Conservation (phyloP, 345 rosid species). For the Limnanthes douglasii region DNA sequence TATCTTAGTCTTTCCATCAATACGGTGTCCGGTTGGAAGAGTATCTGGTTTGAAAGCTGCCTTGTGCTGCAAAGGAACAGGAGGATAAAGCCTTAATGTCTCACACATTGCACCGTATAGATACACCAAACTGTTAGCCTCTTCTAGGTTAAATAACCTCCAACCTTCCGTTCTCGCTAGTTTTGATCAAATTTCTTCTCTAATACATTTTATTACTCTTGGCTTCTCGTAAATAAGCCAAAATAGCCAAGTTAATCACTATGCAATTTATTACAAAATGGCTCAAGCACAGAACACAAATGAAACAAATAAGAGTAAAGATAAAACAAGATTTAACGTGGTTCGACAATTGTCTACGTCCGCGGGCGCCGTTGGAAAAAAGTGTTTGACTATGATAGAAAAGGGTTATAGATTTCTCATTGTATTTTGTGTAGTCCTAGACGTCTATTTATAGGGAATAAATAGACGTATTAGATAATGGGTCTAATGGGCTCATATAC, state of each 20-base stretch:
- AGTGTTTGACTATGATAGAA: too few relatives aligned
- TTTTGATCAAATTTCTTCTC: constrained; percentile 23
- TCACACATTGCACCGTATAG: constrained; percentile 16
- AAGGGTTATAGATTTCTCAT: too few relatives aligned
- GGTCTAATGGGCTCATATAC: too few relatives aligned
- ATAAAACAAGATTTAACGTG: too few relatives aligned
- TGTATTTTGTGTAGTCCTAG: too few relatives aligned
- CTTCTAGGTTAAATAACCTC: constrained; percentile 5
- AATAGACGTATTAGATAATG: too few relatives aligned
- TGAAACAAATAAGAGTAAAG: too few relatives aligned
- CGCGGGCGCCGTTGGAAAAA: too few relatives aligned
- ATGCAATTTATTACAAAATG: too few relatives aligned
- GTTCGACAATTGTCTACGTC: too few relatives aligned
- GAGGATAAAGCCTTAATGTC: constrained; percentile 18
- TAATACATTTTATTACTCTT: constrained; percentile 15
- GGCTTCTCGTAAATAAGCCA: constrained; percentile 23
- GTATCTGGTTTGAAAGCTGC: constrained; percentile 10
- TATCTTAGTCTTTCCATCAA: constrained; percentile 14
- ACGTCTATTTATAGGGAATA: too few relatives aligned
- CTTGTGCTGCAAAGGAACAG: constrained; percentile 20
- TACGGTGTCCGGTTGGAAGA: constrained; percentile 20
- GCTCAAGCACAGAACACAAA: too few relatives aligned
- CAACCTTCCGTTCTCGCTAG: background rate
- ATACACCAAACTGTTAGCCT: constrained; percentile 11
- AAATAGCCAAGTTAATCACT: constrained; percentile 45